These are phyloP conservation scores for Citeromyces nyonsensis DNA, from an alignment of 805 yeast species.

Conservation along the genomic window DNA sequence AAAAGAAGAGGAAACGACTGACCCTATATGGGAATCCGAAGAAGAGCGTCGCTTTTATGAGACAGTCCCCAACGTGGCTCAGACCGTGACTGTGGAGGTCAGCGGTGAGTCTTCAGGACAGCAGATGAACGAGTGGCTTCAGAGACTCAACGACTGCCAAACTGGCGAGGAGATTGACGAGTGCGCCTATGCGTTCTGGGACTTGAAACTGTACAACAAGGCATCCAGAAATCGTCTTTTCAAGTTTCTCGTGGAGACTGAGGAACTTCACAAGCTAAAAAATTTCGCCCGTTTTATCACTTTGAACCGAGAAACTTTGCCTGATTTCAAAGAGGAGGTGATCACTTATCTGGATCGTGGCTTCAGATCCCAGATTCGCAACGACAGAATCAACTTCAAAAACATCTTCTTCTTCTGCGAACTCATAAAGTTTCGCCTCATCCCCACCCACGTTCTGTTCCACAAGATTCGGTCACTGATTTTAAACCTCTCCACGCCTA, in stretches of 20 bases:
- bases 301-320: slow-evolving; percentile 31
- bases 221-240: slow-evolving; percentile 52
- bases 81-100: slow-evolving; percentile 1
- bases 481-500: slow-evolving; percentile 28
- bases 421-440: slow-evolving; percentile 56
- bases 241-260: slow-evolving; percentile 34
- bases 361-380: slow-evolving; percentile 44
- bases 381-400: slow-evolving; percentile 33
- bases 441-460: slow-evolving; percentile 58
- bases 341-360: slow-evolving; percentile 39
- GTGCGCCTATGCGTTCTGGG: slow-evolving; percentile 31
- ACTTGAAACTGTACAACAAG: slow-evolving; percentile 41
- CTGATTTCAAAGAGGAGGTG: slow-evolving; percentile 35
- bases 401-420: slow-evolving; percentile 56
- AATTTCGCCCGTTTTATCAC: slow-evolving; percentile 56
- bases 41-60: slow-evolving; percentile 54
- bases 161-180: slow-evolving; percentile 34
- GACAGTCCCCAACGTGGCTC: slow-evolving; percentile 26
- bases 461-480: slow-evolving; percentile 57
- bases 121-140: too few relatives aligned
- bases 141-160: slow-evolving; percentile 9
- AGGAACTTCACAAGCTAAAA: slow-evolving; percentile 26
- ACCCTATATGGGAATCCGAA: slow-evolving; percentile 44
- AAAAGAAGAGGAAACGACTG: slow-evolving; percentile 5
- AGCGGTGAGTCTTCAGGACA: too few relatives aligned